These are phyloP conservation scores for Chaetomium tenue DNA, from an alignment of 495 filamentous ascomycete genomes.

Conservation along the genomic window DNA sequence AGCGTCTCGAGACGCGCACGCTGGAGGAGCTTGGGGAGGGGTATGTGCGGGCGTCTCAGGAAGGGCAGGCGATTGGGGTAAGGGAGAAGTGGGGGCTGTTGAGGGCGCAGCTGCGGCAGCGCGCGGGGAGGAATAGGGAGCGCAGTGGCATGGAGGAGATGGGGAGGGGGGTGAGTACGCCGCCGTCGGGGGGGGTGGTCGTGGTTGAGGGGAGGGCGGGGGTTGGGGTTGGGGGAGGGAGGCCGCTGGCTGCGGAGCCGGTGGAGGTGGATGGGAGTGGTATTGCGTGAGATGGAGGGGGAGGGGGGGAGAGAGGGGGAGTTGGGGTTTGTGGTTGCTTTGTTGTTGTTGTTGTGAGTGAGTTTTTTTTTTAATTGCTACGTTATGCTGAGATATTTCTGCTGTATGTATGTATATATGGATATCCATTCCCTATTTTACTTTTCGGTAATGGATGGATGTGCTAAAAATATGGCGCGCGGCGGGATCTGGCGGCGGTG, in stretches of 20 bases:
- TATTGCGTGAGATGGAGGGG: not conserved
- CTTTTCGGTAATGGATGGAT: conserved; percentile 1
- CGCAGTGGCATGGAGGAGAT: not conserved
- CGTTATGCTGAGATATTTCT: not conserved
- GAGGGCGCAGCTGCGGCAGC: conserved; percentile 20
- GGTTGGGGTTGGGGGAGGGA: too few species aligned
- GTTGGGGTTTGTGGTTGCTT: not conserved
- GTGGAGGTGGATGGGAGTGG: conserved; percentile 7
- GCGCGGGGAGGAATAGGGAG: conserved; percentile 1
- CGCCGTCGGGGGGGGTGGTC: not conserved
- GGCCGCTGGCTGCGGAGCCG: not conserved
- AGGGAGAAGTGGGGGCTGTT: conserved; percentile 32
- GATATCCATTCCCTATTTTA: not conserved
- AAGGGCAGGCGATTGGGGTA: conserved; percentile 34
- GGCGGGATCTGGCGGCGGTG: not conserved
- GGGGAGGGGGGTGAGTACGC: not conserved
- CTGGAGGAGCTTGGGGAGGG: conserved; percentile 41
- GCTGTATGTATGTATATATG: not conserved
- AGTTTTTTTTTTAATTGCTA: too few species aligned
- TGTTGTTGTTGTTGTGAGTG: not conserved
- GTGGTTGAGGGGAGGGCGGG: too few species aligned
- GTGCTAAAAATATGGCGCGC: conserved; percentile 12
- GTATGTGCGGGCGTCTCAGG: conserved; percentile 25
- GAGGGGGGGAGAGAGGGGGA: too few species aligned
- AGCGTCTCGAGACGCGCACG: conserved; percentile 29